Conservation (phyloP, 495 filamentous ascomycete species). For the Chaetomium tenue region DNA sequence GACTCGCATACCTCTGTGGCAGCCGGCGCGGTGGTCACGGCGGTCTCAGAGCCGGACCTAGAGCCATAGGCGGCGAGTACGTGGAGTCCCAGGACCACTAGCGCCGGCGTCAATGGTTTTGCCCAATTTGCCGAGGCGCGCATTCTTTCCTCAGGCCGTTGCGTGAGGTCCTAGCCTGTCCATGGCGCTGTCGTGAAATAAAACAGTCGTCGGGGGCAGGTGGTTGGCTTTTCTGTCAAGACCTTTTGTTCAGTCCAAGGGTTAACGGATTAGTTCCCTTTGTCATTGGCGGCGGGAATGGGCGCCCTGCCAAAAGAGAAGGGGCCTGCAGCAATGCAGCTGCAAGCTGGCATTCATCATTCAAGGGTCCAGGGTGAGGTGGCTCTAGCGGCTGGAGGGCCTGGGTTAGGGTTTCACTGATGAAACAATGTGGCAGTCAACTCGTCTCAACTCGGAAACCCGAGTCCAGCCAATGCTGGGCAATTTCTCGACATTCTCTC, state of each 20-base stretch:
- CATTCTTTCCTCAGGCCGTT: conserved; percentile 30
- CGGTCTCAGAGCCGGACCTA: conserved; percentile 20
- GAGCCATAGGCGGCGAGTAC: conserved; percentile 24
- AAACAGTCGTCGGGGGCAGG: background rate
- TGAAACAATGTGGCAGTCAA: background rate
- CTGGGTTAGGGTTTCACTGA: background rate
- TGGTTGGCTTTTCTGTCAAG: background rate
- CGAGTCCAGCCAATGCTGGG: background rate
- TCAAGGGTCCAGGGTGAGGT: background rate
- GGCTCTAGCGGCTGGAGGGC: background rate
- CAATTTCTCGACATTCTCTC: background rate
- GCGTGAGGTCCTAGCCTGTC: conserved; percentile 22
- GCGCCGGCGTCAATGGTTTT: conserved; percentile 20
- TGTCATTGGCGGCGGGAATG: background rate
- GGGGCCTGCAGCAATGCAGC: conserved; percentile 4
- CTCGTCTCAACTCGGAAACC: background rate
- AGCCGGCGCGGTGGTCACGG: conserved; percentile 19
- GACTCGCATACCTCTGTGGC: conserved; percentile 53
- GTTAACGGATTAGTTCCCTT: background rate
- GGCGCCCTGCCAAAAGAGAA: background rate
- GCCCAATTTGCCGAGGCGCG: conserved; percentile 19
- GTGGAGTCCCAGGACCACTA: conserved; percentile 33
- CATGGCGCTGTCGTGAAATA: conserved; percentile 27
- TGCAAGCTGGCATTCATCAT: conserved; percentile 21
- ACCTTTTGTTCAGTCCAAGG: background rate